These are phyloP conservation scores for Baorangia bicolor DNA, from an alignment of 768 basidiomycete species.

Conservation along the genomic window DNA sequence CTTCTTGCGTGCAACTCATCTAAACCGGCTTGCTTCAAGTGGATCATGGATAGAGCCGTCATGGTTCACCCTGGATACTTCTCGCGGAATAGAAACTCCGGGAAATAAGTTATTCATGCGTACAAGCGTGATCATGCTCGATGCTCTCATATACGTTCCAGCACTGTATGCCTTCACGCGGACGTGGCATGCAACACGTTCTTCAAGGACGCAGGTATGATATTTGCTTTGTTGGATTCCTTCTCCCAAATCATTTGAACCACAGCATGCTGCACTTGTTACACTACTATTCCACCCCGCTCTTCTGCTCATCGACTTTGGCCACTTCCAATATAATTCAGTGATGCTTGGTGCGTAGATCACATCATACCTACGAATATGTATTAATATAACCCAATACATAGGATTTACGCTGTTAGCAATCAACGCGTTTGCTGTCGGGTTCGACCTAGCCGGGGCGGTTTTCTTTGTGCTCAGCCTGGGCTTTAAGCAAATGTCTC, in stretches of 20 bases:
- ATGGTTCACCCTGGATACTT: conserved; percentile 71
- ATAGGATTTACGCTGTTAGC: conserved; percentile 69
- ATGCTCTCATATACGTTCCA: conserved; percentile 71
- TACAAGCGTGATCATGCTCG: conserved; percentile 64
- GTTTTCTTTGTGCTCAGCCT: conserved; percentile 81
- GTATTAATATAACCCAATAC: neutral
- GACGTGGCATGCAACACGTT: conserved; percentile 67
- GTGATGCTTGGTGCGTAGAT: conserved; percentile 76
- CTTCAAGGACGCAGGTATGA: conserved; percentile 75
- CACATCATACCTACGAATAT: neutral
- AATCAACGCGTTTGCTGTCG: conserved; percentile 65
- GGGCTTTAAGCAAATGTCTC: conserved; percentile 93
- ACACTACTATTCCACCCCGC: conserved; percentile 82
- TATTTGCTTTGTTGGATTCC: neutral
- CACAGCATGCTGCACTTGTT: conserved; percentile 54
- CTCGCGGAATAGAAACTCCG: conserved; percentile 69
- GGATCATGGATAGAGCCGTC: conserved; percentile 49
- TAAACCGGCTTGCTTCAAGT: conserved; percentile 29
- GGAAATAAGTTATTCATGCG: conserved; percentile 81
- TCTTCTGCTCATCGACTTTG: conserved; percentile 81
- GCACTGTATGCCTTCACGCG: conserved; percentile 66
- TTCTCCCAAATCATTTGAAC: neutral
- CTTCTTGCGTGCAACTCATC: conserved; percentile 1
- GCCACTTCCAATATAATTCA: conserved; percentile 95
- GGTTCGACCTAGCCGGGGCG: conserved; percentile 73